A percentile compares a stretch with the other conserved stretches of the same genome.
Conservation (phyloP, 2,329 filamentous ascomycete species). For the Metarhizium album region DNA sequence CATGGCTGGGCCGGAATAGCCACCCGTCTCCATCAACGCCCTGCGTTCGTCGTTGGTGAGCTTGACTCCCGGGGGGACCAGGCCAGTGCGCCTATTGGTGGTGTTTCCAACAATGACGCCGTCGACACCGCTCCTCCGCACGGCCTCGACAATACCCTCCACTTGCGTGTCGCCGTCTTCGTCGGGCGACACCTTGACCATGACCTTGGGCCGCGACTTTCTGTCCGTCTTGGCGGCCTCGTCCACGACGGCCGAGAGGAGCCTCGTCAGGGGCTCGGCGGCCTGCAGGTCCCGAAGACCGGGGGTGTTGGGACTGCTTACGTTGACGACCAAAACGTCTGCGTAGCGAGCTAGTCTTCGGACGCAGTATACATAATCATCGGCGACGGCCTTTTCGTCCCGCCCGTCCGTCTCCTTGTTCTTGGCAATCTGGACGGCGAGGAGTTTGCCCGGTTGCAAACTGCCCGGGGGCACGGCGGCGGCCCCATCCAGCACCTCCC, state of each 20-base stretch:
- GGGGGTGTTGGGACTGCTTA: conserved; percentile 92
- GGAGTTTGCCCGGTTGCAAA: conserved; percentile 60
- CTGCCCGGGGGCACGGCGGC: conserved; percentile 75
- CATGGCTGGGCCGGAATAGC: conserved; percentile 84
- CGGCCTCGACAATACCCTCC: conserved; percentile 76
- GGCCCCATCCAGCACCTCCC: conserved; percentile 64
- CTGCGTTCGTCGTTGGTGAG: conserved; percentile 56
- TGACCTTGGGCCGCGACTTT: conserved; percentile 58
- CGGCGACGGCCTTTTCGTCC: conserved; percentile 70
- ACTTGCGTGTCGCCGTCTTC: conserved; percentile 81
- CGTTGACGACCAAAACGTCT: conserved; percentile 95
- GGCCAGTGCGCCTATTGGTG: conserved; percentile 67
- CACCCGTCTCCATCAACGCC: conserved; percentile 66
- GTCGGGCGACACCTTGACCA: conserved; percentile 97
- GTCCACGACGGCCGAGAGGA: conserved; percentile 72
- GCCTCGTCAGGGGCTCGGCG: conserved; percentile 66
- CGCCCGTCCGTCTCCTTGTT: conserved; percentile 84
- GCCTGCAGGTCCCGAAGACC: conserved; percentile 82
- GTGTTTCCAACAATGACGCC: conserved; percentile 97
- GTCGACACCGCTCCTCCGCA: conserved; percentile 76
- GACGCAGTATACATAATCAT: conserved; percentile 85
- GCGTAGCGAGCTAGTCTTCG: conserved; percentile 74
- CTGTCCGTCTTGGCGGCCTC: conserved; percentile 61
- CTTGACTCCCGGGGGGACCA: conserved; percentile 55
- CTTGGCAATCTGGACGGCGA: conserved; percentile 92